phyloP scores from a whole-genome alignment of 2,329 filamentous ascomycete species.

The Macrophomina phaseolina region DNA sequence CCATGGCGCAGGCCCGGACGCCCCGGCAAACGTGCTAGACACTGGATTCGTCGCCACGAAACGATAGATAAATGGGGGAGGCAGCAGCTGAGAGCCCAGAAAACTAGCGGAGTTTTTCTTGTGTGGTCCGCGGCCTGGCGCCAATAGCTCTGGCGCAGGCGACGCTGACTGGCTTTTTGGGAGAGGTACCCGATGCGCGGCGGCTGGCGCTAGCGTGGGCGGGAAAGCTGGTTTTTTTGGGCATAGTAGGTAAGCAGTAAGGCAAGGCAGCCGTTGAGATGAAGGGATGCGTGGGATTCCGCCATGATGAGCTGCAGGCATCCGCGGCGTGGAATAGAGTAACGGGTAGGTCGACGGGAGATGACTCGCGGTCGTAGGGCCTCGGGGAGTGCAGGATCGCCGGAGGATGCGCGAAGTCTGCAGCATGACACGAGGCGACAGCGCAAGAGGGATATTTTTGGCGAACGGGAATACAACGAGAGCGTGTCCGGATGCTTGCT shows the following conservation, averaged over 20 bases:
- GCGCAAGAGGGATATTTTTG: constrained; percentile 6
- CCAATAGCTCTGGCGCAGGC: neutral
- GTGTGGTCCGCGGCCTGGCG: neutral
- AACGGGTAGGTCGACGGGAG: neutral
- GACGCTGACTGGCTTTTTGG: neutral
- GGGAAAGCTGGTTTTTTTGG: neutral
- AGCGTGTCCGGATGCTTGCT: constrained; percentile 6
- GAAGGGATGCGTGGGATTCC: neutral
- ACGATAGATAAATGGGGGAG: neutral
- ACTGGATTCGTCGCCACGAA: neutral
- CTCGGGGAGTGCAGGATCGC: neutral
- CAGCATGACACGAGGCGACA: neutral
- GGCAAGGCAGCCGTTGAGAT: neutral
- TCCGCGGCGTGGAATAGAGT: neutral
- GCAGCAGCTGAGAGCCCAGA: neutral
- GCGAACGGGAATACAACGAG: neutral
- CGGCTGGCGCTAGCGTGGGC: neutral
- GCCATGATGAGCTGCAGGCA: neutral
- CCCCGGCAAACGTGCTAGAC: neutral
- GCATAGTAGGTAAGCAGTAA: neutral
- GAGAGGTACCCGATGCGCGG: neutral
- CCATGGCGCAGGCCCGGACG: neutral
- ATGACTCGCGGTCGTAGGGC: neutral
- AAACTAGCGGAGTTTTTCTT: neutral
- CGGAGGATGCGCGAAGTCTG: neutral